phyloP scores from a whole-genome alignment of 1,284 basidiomycete species.

The Ceratobasidium sp. region DNA sequence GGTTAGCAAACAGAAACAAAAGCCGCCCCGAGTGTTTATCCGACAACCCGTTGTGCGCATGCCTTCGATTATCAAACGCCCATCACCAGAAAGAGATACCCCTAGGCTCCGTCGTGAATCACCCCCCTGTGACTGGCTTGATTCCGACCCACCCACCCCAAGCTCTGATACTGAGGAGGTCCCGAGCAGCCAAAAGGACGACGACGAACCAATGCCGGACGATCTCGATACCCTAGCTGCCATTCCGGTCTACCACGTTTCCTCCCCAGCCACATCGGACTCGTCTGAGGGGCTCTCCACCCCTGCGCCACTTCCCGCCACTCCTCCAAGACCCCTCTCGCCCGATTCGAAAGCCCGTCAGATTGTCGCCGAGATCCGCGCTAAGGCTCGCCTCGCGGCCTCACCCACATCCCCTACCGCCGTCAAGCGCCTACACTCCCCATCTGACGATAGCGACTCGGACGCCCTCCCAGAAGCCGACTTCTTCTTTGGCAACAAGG shows the following conservation, averaged over 20 bases:
- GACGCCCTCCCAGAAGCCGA: constrained; percentile 33
- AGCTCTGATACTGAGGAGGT: constrained; percentile 39
- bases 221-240: constrained; percentile 32
- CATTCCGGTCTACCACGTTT: constrained; percentile 37
- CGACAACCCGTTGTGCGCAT: constrained; percentile 19
- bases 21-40: constrained; percentile 2
- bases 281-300: constrained; percentile 20
- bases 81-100: neutral
- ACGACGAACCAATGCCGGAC: constrained; percentile 13
- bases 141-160: neutral
- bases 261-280: constrained; percentile 14
- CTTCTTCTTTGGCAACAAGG: constrained; percentile 33
- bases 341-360: constrained; percentile 38
- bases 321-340: constrained; percentile 20
- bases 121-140: constrained; percentile 9
- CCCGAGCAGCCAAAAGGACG: constrained; percentile 39
- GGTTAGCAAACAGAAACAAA: neutral
- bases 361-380: constrained; percentile 38
- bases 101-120: constrained; percentile 16
- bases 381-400: constrained; percentile 13
- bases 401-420: constrained; percentile 16
- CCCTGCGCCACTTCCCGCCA: constrained; percentile 6
- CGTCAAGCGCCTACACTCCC: constrained; percentile 26
- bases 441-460: constrained; percentile 16
- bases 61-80: constrained; percentile 25